phyloP scores from a whole-genome alignment of 2,329 filamentous ascomycete genomes.

The Trichoderma citrinoviride region DNA sequence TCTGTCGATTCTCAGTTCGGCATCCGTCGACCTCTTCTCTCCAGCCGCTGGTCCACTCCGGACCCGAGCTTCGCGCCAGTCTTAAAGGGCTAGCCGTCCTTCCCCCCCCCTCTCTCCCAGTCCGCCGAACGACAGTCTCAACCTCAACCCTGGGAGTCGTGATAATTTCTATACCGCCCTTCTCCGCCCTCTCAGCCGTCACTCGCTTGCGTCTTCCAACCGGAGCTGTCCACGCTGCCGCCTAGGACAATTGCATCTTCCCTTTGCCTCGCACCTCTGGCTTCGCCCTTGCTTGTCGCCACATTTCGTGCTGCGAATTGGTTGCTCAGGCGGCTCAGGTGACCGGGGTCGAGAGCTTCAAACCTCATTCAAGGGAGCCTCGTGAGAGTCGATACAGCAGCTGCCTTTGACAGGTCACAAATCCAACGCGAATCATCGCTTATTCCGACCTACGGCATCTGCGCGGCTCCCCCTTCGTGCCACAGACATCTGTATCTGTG shows the following conservation, averaged over 20 bases:
- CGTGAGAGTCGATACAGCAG: neutral
- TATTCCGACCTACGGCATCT: constrained; percentile 16
- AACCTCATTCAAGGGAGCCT: constrained; percentile 3
- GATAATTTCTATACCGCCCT: constrained; percentile 1
- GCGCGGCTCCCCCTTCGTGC: neutral
- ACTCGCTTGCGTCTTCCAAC: neutral
- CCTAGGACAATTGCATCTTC: neutral
- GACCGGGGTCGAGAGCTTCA: neutral
- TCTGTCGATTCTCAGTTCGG: constrained; percentile 14
- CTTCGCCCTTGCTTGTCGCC: neutral
- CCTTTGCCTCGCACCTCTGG: neutral
- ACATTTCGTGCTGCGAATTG: neutral
- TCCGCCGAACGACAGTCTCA: neutral
- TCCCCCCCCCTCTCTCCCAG: neutral
- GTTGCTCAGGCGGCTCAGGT: neutral
- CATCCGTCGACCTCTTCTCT: constrained; percentile 1
- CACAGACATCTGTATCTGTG: constrained; percentile 6
- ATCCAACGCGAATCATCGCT: constrained; percentile 11
- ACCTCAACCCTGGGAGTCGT: neutral
- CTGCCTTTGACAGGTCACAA: neutral
- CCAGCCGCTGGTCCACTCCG: constrained; percentile 5
- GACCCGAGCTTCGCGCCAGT: constrained; percentile 10
- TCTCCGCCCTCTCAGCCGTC: neutral
- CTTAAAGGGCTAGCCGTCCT: constrained; percentile 14
- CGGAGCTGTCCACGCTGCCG: neutral